Evolutionary conservation across 345 rosid species (phyloP).

Genomic region (Syzygium oleosum): DNA sequence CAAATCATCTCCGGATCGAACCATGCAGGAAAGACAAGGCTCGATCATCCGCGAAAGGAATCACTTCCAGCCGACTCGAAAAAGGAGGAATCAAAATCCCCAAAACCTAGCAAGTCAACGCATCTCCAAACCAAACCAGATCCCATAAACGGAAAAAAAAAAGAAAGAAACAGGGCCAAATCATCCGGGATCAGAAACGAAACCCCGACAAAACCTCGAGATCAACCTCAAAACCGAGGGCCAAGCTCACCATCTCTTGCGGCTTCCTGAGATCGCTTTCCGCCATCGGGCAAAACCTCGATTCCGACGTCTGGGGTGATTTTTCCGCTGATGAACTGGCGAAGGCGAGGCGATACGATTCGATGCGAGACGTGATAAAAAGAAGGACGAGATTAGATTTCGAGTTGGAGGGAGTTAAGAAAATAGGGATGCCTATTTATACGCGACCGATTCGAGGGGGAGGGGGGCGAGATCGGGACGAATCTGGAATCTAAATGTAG

Average conservation of each 20-base stretch:
- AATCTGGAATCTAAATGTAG: background rate
- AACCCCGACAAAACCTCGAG: background rate
- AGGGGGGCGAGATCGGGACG: too few relatives aligned
- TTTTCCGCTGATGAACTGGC: too few relatives aligned
- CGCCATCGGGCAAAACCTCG: background rate
- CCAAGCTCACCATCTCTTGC: conserved; percentile 4
- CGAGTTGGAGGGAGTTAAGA: too few relatives aligned
- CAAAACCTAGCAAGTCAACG: background rate
- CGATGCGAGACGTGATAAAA: too few relatives aligned
- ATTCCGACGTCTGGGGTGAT: too few relatives aligned
- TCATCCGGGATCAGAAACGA: background rate
- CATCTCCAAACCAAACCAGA: background rate
- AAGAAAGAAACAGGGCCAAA: background rate
- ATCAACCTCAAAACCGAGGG: background rate
- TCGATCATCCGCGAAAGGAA: background rate
- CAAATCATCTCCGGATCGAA: background rate
- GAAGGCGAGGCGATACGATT: too few relatives aligned
- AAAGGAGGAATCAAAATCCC: background rate
- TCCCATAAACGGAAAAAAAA: background rate
- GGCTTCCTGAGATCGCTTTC: conserved; percentile 10
- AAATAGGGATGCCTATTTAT: too few relatives aligned
- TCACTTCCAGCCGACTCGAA: background rate
- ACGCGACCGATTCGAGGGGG: too few relatives aligned
- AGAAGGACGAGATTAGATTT: too few relatives aligned
- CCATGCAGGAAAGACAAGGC: background rate